Base-by-base conservation (phyloP, 164 flowering plant species). In the Liquidambar formosana region DNA sequence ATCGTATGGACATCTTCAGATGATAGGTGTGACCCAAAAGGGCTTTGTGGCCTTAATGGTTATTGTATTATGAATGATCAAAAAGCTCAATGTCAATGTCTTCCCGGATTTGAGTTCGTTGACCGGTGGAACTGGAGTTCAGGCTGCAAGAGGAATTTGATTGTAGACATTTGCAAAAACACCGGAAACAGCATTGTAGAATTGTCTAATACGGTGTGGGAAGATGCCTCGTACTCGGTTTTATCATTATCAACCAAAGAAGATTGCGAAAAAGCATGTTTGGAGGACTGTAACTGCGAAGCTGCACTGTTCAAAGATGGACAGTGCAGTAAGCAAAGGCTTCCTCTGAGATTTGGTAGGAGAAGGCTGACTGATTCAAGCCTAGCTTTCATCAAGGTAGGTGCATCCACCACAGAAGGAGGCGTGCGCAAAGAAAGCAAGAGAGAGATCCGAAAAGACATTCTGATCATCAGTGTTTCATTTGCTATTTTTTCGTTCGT, bases 21-120 rank as follows among this genome's bases (percentile, higher is more conserved):
- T 5, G 41, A 57, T 38, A 57, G 25, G 38, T 57, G 60, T 5
- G 1, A 0, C 25, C 41, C 60, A 3, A 13, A 13, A 38, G 60
- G 60, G 3, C 10, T 57, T 2, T 57, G 60, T 1, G 60, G 60
- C 26, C 0, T 57, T 13, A 57, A 57, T 25, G 60, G 19, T n/a
- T 57, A 6, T 57, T 25, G 60, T 14, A 18, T 57, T 57, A 12
- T 25, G 16, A 0, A 1, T 25, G 60, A 26, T 25, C 33, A 25
- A 25, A 14, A 22, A 14, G 3, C 60, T 12, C 4, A 0, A 2
- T 57, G 60, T 57, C 1, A 1, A 4, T 25, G 38, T 57, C n/a
- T 49, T 49, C 77, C 81, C 0, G 81, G 81, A 4, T 78, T 78
- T 49, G 70, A 51, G 5, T 53, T 61, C 9, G 65, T 68, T 12